These are phyloP conservation scores for Boeremia exigua DNA, from an alignment of 2,329 filamentous ascomycete species.

Conservation along the genomic window DNA sequence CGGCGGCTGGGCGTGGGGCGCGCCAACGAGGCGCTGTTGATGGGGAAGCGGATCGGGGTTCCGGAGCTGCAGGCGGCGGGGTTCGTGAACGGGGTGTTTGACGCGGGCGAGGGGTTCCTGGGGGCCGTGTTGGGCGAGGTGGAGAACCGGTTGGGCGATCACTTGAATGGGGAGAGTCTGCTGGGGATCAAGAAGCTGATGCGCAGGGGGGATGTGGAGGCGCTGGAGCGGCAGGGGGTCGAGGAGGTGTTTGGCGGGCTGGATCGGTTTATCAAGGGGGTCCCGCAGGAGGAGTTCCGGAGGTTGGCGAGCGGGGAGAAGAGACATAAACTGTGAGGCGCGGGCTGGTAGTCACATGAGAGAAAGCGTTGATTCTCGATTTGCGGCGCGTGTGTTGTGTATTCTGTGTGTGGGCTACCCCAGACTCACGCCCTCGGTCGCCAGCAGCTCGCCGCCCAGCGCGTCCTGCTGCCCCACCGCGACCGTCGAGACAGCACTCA, in stretches of 20 bases:
- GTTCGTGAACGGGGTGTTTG: slow-evolving; percentile 86
- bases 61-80: too few species aligned
- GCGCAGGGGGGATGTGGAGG: slow-evolving; percentile 71
- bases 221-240: slow-evolving; percentile 78
- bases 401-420: too few species aligned
- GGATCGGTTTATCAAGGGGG: slow-evolving; percentile 77
- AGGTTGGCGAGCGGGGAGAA: slow-evolving; percentile 88
- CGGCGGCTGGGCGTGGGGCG: slow-evolving; percentile 78
- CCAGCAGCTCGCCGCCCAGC: slow-evolving; percentile 40
- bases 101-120: slow-evolving; percentile 67
- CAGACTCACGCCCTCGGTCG: slow-evolving; percentile 41
- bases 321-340: slow-evolving; percentile 85
- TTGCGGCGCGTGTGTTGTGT: too few species aligned
- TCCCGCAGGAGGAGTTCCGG: slow-evolving; percentile 87
- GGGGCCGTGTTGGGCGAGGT: slow-evolving; percentile 77
- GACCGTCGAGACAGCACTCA: not conserved
- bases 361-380: too few species aligned
- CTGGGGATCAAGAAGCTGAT: slow-evolving; percentile 86
- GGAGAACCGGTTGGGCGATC: slow-evolving; percentile 77
- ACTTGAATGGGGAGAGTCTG: slow-evolving; percentile 81
- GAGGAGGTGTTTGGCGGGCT: slow-evolving; percentile 86
- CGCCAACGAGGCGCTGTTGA: slow-evolving; percentile 91
- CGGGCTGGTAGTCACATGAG: too few species aligned
- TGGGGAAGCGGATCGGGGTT: slow-evolving; percentile 84
- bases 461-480: slow-evolving; percentile 23